These are phyloP conservation scores for Eragrostis curvula DNA, from an alignment of 176 grass and related monocot species.

Conservation along the genomic window DNA sequence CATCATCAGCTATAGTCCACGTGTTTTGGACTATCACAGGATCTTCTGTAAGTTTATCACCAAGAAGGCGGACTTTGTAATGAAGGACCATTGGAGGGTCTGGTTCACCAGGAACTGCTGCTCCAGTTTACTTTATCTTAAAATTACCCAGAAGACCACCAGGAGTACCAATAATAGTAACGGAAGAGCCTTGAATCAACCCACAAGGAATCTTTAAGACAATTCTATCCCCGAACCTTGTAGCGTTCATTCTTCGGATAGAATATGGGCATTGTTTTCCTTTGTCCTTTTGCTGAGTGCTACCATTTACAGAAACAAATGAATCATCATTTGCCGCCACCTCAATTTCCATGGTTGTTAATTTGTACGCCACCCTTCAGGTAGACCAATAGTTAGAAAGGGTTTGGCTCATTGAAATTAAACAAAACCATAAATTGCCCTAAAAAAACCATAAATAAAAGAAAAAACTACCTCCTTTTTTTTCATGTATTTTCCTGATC, in stretches of 20 bases:
- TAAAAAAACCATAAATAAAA: too few relatives aligned
- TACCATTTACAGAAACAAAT: conserved; percentile 54
- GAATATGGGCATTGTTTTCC: conserved; percentile 97
- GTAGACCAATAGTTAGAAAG: too few relatives aligned
- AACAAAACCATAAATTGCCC: too few relatives aligned
- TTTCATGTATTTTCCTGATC: too few relatives aligned
- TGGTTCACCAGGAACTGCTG: conserved; percentile 85
- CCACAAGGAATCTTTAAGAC: conserved; percentile 86
- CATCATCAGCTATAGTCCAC: conserved; percentile 82
- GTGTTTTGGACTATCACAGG: conserved; percentile 98
- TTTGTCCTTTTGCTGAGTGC: conserved; percentile 60
- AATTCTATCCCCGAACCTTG: conserved; percentile 65
- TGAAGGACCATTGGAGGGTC: conserved; percentile 89
- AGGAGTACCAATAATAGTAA: conserved; percentile 93
- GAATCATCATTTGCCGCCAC: conserved; percentile 51
- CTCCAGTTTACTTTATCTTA: conserved; percentile 75
- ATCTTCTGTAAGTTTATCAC: conserved; percentile 99
- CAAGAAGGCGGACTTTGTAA: conserved; percentile 93
- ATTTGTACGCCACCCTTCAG: too few relatives aligned
- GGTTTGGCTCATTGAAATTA: too few relatives aligned
- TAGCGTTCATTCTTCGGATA: conserved; percentile 90
- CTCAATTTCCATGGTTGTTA: too few relatives aligned
- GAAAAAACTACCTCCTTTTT: too few relatives aligned
- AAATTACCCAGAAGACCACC: conserved; percentile 85
- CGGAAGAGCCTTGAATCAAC: conserved; percentile 88